Base-by-base conservation (phyloP, 2,329 filamentous ascomycete genomes). In the Zasmidium citrigriseum region DNA sequence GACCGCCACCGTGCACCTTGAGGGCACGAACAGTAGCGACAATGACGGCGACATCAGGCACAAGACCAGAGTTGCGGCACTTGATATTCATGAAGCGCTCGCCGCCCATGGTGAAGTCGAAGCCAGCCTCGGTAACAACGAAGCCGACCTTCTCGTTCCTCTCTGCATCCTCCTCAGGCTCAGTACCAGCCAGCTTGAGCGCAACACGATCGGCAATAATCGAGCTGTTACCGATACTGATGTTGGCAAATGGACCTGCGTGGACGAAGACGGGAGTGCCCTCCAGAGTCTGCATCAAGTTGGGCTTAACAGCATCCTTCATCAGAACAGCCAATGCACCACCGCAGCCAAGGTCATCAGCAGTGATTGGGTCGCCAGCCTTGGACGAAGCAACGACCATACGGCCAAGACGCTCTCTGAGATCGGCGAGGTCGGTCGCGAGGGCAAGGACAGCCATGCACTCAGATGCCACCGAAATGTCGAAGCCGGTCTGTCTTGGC, bases 81-180 rank as follows among this genome's bases (percentile, higher is more conserved):
- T 99, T 99, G 83, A 99, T 98, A 82, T 99, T 98, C 86, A 99
- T 98, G 84, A 99, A 99, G 53, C 95, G 89, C 83, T 99, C 95
- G 63, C 95, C 95, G 64, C 95, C 95, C 95, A 99, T 99, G 70
- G 95, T 98, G 79, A 99, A 99, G 77, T 99, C 95, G 76, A 99
- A 99, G 10, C 95, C 95, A 54, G 95, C 93, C 77, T 99, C 95
- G 1, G 95, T 99, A 38, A 99, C 88, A 21, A 97, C 93, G 69
- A 95, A 98, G 10, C 95, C 95, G 25, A 90, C 86, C 82, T 95
- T 93, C 67, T 87, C 81, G 52, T 86, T 81, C 70, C 93, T 85
- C 50, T 65, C 61, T 1, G 58, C 61, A 68, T 96, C 86, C 79
- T 98, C 95, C 65, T 96, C 93, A 4, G 87, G 84, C 77, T 99